A percentile compares a stretch with the other conserved stretches of the same genome.
These are phyloP conservation scores for Rasamsonia emersonii DNA, from an alignment of 2,329 filamentous ascomycete species.

Conservation along the genomic window DNA sequence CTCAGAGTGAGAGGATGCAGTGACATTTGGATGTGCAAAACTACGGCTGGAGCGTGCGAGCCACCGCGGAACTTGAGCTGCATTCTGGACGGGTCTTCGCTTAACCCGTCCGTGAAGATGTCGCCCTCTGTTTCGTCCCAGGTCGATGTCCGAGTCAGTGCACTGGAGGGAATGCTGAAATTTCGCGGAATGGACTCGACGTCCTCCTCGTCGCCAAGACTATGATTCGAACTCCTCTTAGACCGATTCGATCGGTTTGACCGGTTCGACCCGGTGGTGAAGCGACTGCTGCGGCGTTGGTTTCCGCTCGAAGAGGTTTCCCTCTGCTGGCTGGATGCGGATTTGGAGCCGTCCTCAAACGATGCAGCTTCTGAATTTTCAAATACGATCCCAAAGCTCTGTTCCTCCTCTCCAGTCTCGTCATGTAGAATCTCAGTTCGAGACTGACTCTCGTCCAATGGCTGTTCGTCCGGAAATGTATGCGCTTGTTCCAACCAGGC, in stretches of 20 bases:
- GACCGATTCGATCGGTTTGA: constrained; percentile 36
- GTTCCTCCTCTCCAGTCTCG: constrained; percentile 14
- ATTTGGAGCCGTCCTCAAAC: constrained; percentile 14
- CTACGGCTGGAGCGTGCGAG: constrained; percentile 31
- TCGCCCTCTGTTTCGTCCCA: constrained; percentile 27
- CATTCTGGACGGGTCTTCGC: constrained; percentile 25
- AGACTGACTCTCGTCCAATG: not conserved
- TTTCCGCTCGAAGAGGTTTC: constrained; percentile 12
- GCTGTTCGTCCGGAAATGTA: constrained; percentile 9
- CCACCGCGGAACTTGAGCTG: constrained; percentile 19
- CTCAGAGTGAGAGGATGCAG: constrained; percentile 55
- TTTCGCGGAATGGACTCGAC: constrained; percentile 42
- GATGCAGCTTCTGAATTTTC: constrained; percentile 26
- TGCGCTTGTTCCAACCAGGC: constrained; percentile 53
- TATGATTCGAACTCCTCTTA: constrained; percentile 25
- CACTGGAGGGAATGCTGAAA: constrained; percentile 16
- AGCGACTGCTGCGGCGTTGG: constrained; percentile 23
- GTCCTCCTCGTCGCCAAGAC: constrained; percentile 30
- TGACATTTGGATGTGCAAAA: constrained; percentile 61
- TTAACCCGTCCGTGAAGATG: constrained; percentile 35
- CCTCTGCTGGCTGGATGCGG: constrained; percentile 12
- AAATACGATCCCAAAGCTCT: constrained; percentile 33
- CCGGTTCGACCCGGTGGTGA: constrained; percentile 30
- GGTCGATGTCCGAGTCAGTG: constrained; percentile 23
- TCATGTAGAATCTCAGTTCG: not conserved